Conservation (phyloP, 2,329 filamentous ascomycete species). For the Fusarium torreyae region DNA sequence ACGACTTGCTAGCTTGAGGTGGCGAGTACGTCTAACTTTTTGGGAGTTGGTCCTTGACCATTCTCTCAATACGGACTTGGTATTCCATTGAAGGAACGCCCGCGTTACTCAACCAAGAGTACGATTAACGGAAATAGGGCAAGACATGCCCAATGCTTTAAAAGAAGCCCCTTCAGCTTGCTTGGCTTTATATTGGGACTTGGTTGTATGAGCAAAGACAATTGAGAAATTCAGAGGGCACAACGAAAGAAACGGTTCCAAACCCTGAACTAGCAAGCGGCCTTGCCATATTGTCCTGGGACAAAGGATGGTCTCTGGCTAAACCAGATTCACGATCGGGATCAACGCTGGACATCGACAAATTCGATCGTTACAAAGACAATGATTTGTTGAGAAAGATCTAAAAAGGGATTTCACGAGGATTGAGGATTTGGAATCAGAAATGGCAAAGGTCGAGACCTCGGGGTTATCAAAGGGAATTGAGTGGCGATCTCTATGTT, state of each 20-base stretch:
- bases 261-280: not conserved
- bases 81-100: no score
- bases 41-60: constrained; percentile 9
- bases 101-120: no score
- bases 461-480: not conserved
- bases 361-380: not conserved
- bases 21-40: not conserved
- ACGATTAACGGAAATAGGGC: not conserved
- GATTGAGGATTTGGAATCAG: not conserved
- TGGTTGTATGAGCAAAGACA: no score
- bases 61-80: not conserved
- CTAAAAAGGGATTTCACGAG: not conserved
- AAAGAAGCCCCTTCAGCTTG: no score
- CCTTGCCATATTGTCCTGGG: not conserved
- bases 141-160: not conserved
- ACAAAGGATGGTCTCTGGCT: no score
- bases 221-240: not conserved
- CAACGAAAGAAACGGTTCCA: constrained; percentile 7
- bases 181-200: no score
- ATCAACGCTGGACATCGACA: not conserved
- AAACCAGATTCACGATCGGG: not conserved
- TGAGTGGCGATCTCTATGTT: constrained; percentile 17
- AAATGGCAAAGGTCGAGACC: not conserved
- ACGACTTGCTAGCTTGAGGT: not conserved
- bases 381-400: not conserved